phyloP scores from a whole-genome alignment of 371 early-diverging fungal species.

The Lichtheimia corymbifera region DNA sequence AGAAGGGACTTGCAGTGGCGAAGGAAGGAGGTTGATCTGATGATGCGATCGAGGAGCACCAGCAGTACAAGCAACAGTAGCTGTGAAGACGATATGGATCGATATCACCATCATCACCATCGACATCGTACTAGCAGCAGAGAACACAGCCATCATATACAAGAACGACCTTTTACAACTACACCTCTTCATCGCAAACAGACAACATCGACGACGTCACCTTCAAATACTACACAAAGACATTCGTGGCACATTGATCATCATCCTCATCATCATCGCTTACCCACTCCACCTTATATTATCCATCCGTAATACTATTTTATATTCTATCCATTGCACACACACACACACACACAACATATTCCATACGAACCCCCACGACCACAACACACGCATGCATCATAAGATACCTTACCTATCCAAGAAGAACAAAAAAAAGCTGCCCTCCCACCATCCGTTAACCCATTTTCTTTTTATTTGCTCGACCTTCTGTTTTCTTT shows the following conservation, averaged over 20 bases:
- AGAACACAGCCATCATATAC: not conserved
- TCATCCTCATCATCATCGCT: constrained; percentile 7
- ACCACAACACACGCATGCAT: too few species aligned
- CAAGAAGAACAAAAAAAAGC: too few species aligned
- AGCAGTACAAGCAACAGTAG: constrained; percentile 2
- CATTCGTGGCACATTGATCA: constrained; percentile 10
- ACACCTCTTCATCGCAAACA: constrained; percentile 1
- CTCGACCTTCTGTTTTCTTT: too few species aligned
- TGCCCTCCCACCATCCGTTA: too few species aligned
- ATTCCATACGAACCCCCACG: not conserved
- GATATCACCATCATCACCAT: constrained; percentile 3
- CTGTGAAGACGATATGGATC: not conserved
- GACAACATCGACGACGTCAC: constrained; percentile 4
- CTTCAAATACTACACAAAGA: not conserved
- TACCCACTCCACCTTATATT: constrained; percentile 13
- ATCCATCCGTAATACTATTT: constrained; percentile 7
- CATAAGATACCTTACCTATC: too few species aligned
- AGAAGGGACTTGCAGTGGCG: constrained; percentile 21
- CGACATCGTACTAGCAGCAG: not conserved
- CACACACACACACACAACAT: not conserved
- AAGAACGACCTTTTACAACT: not conserved
- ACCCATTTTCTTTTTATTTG: too few species aligned
- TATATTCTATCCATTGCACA: not conserved
- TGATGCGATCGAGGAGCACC: not conserved
- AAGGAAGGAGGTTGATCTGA: constrained; percentile 11